Evolutionary conservation across 257 asterid genomes (phyloP).

Genomic region (Jacaranda copaia): DNA sequence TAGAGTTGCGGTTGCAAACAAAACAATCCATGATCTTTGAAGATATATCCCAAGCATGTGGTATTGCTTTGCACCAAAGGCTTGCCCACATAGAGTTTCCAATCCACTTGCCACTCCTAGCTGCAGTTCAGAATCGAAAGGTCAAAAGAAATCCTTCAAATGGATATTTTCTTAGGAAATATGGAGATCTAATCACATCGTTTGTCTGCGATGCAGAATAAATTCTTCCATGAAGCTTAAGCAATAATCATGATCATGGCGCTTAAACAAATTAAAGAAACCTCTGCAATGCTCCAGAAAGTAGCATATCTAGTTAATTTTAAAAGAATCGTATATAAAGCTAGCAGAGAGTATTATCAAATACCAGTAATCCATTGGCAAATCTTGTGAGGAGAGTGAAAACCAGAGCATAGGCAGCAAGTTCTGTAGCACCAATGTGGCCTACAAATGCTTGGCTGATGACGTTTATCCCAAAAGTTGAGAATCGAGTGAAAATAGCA

Average conservation of each 20-base stretch:
- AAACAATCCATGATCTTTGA: slow-evolving; percentile 80
- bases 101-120: slow-evolving; percentile 82
- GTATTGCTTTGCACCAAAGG: slow-evolving; percentile 77
- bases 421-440: slow-evolving; percentile 69
- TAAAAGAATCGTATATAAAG: background rate
- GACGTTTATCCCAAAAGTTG: slow-evolving; percentile 55
- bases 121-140: slow-evolving; percentile 42
- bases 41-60: slow-evolving; percentile 87
- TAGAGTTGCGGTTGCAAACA: slow-evolving; percentile 44
- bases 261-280: no score
- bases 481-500: slow-evolving; percentile 59
- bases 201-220: no score
- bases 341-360: background rate
- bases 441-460: slow-evolving; percentile 78
- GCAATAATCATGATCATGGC: no score
- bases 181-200: no score
- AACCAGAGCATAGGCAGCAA: slow-evolving; percentile 68
- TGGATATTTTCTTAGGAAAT: background rate
- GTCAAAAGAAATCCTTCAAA: background rate
- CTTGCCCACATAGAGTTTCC: slow-evolving; percentile 85
- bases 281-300: no score
- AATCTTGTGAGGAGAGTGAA: slow-evolving; percentile 60
- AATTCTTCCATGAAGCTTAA: no score
- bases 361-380: slow-evolving; percentile 65
- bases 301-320: no score